Base-by-base conservation (phyloP, 1,139 yeast species). In the Fermentozyma sake region DNA sequence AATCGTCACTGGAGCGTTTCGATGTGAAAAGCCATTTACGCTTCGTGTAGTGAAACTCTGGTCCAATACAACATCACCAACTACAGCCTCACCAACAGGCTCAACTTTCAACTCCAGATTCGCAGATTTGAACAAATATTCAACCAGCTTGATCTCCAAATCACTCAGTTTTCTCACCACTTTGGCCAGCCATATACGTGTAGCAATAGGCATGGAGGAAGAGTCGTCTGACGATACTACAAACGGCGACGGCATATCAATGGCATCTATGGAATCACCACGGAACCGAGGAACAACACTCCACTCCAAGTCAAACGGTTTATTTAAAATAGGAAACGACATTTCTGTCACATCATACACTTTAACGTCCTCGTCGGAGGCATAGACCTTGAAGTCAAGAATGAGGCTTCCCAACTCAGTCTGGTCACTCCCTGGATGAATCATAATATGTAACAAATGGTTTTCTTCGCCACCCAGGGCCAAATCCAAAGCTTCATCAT, bases 121-220 rank as follows among this genome's bases (percentile, higher is more conserved):
- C 27, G 52, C 52, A 1, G 65, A 48, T 15, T 55, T 51, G 7
- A 60, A 33, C 2, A 22, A 34, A 20, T 55, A 39, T 5, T 44
- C 42, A 11, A 49, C 46, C 2, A 39, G 43, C 1, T 43, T 30
- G 1, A 69, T 36, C 3, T 54, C 54, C 5, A 61, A 28, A 16
- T 11, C 6, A 22, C 24, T 19, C 15, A 22, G 12, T 22, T 19
- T n/a, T 16, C 11, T 27, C 1, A 34, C 24, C 3, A 56, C 35
- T 21, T 54, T 56, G 5, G 61, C 64, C 21, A 52, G 40, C 82
- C 82, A 76, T 6, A 52, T 38, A 29, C 82, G 52, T 3, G 62
- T 49, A 4, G 71, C 68, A 22, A 61, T 55, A 0, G 79, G 76
- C 50, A 61, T 49, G 5, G 61, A 45, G 4, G 43, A 28, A 4